Evolutionary conservation across 192 early-diverging fungal genomes (phyloP), one percentile per base, ranked within the genome.

Genomic region (Backusella macrospora): DNA sequence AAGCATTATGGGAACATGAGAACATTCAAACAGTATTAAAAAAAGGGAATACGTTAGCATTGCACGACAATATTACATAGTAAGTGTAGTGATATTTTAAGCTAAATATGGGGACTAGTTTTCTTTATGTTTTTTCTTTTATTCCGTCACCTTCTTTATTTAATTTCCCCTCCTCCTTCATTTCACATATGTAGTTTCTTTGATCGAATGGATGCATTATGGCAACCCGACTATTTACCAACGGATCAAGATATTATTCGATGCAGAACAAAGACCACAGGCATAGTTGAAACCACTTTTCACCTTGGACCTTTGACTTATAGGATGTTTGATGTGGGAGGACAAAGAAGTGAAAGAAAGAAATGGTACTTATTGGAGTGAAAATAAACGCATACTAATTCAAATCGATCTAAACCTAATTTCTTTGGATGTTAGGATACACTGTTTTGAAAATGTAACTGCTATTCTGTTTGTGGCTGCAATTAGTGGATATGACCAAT

Each of bases 241-340:
- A 84, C 77, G n/a, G 86, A 89, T 49, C 71, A 84, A 14, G 88
- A 89, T 70, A 89, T 89, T 38, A 52, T 89, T 62, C 71, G 86
- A 39, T 83, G 84, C 62, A 78, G 88, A 46, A 80, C 85, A 38
- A 89, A 89, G 67, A 89, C 88, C 21, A 89, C 85, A 8, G 87
- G 88, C 23, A 89, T 89, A 38, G 80, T 84, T 10, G 88, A 89
- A 66, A 89, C 87, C 1, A 78, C 76, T 12, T 88, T 89, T 65
- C 83, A 85, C 42, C 65, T 88, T 16, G 83, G 85, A 9, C 68
- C 75, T 3, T 70, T 88, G 68, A 88, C 83, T 6, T 88, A 88
- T 59, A 88, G 92, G 69, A 95, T 98, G 93, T 94, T 95, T 82
- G 97, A 98, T 84, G 97, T 98, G 45, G 97, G 97, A 71, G 97